These are phyloP conservation scores for Podila clonocystis DNA, from an alignment of 192 early-diverging fungal species.

Conservation along the genomic window DNA sequence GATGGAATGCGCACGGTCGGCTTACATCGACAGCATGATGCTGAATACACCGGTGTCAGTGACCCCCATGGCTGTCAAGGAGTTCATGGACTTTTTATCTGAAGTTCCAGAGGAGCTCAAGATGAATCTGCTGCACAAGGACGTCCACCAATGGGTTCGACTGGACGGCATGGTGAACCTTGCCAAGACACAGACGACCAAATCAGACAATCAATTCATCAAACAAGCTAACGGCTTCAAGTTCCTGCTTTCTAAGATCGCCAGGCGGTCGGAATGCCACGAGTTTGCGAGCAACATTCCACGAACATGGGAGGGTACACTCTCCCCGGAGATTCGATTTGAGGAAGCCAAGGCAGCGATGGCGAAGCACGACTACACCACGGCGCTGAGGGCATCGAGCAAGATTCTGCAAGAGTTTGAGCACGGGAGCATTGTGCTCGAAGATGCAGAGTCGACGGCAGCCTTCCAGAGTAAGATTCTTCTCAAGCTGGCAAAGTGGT, in stretches of 20 bases:
- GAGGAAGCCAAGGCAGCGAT: constrained; percentile 44
- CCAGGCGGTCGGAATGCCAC: constrained; percentile 35
- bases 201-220: not conserved
- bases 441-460: not conserved
- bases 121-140: constrained; percentile 31
- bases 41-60: constrained; percentile 20
- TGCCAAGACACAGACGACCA: constrained; percentile 17
- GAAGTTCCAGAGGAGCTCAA: constrained; percentile 35
- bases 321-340: constrained; percentile 42
- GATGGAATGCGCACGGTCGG: constrained; percentile 9
- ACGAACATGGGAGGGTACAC: constrained; percentile 38
- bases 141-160: constrained; percentile 37
- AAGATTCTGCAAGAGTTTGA: constrained; percentile 12
- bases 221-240: constrained; percentile 46
- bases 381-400: constrained; percentile 6
- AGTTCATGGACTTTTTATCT: constrained; percentile 31
- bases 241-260: constrained; percentile 43
- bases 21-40: constrained; percentile 32
- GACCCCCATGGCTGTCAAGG: constrained; percentile 16
- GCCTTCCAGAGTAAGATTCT: constrained; percentile 43
- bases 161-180: constrained; percentile 36
- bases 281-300: constrained; percentile 41
- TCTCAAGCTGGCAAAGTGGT: constrained; percentile 56
- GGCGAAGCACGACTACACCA: constrained; percentile 35
- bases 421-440: not conserved